These are phyloP conservation scores for Cinchona pubescens DNA, from an alignment of 257 asterid species.

Conservation along the genomic window DNA sequence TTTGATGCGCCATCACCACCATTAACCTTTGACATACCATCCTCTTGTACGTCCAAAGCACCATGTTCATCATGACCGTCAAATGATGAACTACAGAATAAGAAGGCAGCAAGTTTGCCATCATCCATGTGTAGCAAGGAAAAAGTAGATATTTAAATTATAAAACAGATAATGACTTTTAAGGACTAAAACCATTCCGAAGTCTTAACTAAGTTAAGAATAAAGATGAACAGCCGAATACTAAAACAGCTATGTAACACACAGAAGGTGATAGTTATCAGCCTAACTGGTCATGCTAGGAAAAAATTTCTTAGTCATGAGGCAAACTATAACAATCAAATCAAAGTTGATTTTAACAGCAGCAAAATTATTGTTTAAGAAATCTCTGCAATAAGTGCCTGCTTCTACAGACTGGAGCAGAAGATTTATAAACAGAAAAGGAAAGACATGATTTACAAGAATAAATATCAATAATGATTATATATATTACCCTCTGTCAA, in stretches of 20 bases:
- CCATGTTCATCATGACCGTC: constrained; percentile 82
- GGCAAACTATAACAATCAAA: neutral
- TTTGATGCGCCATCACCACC: constrained; percentile 57
- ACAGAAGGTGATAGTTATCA: neutral
- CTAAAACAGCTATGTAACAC: neutral
- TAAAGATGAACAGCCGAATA: neutral
- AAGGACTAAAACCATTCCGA: neutral
- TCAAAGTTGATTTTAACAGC: neutral
- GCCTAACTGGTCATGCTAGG: neutral
- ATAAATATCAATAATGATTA: constrained; percentile 13
- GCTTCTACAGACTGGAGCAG: neutral
- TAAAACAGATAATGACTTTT: neutral
- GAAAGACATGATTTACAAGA: neutral
- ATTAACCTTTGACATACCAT: constrained; percentile 48
- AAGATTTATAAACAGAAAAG: neutral
- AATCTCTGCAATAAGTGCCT: neutral
- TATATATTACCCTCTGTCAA: constrained; percentile 77
- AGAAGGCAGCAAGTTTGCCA: constrained; percentile 14
- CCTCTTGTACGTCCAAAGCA: constrained; percentile 49
- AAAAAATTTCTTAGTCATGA: neutral
- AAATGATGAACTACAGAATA: constrained; percentile 57
- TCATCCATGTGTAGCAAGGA: neutral
- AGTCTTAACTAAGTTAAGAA: neutral
- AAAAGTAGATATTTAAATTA: constrained; percentile 1
- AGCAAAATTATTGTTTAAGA: neutral